Evolutionary conservation across 306 rosid species (phyloP), one percentile per base, ranked within the genome.

Genomic region (Prunus kanzakura): DNA sequence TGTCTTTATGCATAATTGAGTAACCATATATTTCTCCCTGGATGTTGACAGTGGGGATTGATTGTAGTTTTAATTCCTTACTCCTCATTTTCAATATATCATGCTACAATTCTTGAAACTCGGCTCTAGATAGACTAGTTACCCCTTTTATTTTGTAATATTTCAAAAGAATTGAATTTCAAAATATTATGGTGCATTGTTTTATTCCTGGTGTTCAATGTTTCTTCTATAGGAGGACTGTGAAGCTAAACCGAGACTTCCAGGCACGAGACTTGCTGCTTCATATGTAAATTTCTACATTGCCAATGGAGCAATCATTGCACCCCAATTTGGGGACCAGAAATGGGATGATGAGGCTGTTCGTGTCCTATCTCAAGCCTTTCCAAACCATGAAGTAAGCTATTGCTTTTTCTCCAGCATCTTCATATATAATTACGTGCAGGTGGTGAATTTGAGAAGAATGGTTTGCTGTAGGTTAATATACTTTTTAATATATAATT

Each of bases 231-330:
- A 27, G 62, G 83, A 90, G 88, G 91, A 74, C 11, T 70, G 78
- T 7, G 89, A 77, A 61, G 99, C 96, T 54, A 92, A 88, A 81
- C 79, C 82, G 18, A 87, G 97, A 86, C 86, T 79, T 82, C 32
- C 81, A 0, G 87, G 90, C 76, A 77, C 88, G 25, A 92, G 99
- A 84, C 97, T 95, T 72, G 99, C 97, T 49, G 98, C 99, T 69
- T 89, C 97, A 19, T 95, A 95, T 38, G 93, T 88, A 41, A 95
- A 95, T 84, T 95, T 95, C 78, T 95, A 95, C 88, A 84, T 91
- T 84, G 97, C 97, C 47, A 92, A 95, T 69, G 92, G 92, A 77
- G 99, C 83, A 74, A 77, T 95, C 72, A 87, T 92, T 56, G 80
- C 65, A 61, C 99, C 99, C 47, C 92, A 89, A 80, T 95, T 95